A percentile compares a stretch with the other conserved stretches of the same genome.
Evolutionary conservation across 108 stramenopile species (phyloP).

Genomic region (Cyclotella distinguenda): DNA sequence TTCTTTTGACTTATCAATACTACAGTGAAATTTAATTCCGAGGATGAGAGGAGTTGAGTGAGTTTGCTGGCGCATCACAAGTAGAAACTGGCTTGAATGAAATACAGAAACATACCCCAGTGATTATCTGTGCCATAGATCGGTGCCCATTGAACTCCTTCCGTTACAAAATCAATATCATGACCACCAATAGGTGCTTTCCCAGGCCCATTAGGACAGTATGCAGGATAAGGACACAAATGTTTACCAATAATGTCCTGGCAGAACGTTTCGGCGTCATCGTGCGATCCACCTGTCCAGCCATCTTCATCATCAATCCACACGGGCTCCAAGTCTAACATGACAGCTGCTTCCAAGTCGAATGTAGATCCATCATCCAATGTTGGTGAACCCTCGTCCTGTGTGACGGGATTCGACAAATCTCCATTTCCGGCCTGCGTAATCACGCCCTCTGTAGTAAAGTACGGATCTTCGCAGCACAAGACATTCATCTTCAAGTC

Average conservation of each 20-base stretch:
- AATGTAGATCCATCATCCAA: slow-evolving; percentile 2
- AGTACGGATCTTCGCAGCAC: slow-evolving; percentile 9
- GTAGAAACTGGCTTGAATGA: too few species aligned
- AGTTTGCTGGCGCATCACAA: too few species aligned
- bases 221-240: slow-evolving; percentile 21
- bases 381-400: slow-evolving; percentile 6
- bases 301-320: slow-evolving; percentile 17
- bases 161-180: slow-evolving; percentile 13
- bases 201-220: slow-evolving; percentile 27
- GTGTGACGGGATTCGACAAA: background rate
- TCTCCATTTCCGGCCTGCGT: background rate
- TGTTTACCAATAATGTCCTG: background rate
- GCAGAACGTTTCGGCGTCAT: slow-evolving; percentile 18
- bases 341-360: slow-evolving; percentile 7
- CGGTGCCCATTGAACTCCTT: slow-evolving; percentile 29
- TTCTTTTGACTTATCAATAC: slow-evolving; percentile 29
- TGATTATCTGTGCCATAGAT: slow-evolving; percentile 8
- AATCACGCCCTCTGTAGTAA: background rate
- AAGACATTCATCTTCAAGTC: slow-evolving; percentile 1
- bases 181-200: slow-evolving; percentile 25
- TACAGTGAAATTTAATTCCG: too few species aligned
- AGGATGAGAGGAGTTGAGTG: too few species aligned
- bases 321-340: background rate
- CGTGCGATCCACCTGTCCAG: slow-evolving; percentile 17
- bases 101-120: slow-evolving; percentile 2